phyloP scores from a whole-genome alignment of 495 filamentous ascomycete species.

The Hypomontagnella monticulosa region DNA sequence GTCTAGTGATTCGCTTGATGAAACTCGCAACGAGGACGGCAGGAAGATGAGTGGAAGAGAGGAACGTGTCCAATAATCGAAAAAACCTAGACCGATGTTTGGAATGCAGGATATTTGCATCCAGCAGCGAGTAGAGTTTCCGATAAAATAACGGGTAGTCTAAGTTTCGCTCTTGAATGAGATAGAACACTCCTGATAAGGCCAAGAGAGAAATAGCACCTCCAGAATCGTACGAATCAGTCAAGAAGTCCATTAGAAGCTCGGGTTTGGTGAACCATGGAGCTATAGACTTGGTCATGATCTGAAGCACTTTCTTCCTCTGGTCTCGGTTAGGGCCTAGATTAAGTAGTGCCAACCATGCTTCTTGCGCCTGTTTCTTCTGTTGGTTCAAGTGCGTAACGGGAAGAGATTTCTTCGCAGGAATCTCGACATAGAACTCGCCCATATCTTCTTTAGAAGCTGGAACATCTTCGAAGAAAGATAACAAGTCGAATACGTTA shows the following conservation, averaged over 20 bases:
- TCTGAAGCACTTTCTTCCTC: slow-evolving; percentile 78
- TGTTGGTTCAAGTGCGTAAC: slow-evolving; percentile 67
- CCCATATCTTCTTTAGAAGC: slow-evolving; percentile 69
- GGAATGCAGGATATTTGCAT: slow-evolving; percentile 86
- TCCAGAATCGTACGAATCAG: slow-evolving; percentile 86
- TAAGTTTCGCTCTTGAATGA: slow-evolving; percentile 91
- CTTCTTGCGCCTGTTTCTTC: slow-evolving; percentile 79
- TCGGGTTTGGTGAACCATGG: slow-evolving; percentile 89
- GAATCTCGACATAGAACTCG: slow-evolving; percentile 67
- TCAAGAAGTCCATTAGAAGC: slow-evolving; percentile 96
- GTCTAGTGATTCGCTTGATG: slow-evolving; percentile 86
- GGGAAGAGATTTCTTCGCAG: slow-evolving; percentile 62
- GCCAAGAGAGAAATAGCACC: slow-evolving; percentile 87
- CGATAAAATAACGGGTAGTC: slow-evolving; percentile 95
- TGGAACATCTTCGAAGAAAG: slow-evolving; percentile 71
- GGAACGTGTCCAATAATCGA: slow-evolving; percentile 89
- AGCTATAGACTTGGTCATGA: slow-evolving; percentile 78
- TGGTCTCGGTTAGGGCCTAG: slow-evolving; percentile 72
- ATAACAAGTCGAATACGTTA: slow-evolving; percentile 68
- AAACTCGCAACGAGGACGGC: slow-evolving; percentile 92
- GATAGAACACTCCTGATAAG: slow-evolving; percentile 91
- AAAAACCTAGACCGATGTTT: slow-evolving; percentile 94
- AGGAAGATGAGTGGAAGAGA: slow-evolving; percentile 92
- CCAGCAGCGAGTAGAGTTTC: slow-evolving; percentile 91
- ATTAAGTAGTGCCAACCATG: slow-evolving; percentile 83